Percentiles rank a stretch among this genome's conserved stretches.
Conservation (phyloP, 2,329 filamentous ascomycete species). For the Nectriaceae sp. region DNA sequence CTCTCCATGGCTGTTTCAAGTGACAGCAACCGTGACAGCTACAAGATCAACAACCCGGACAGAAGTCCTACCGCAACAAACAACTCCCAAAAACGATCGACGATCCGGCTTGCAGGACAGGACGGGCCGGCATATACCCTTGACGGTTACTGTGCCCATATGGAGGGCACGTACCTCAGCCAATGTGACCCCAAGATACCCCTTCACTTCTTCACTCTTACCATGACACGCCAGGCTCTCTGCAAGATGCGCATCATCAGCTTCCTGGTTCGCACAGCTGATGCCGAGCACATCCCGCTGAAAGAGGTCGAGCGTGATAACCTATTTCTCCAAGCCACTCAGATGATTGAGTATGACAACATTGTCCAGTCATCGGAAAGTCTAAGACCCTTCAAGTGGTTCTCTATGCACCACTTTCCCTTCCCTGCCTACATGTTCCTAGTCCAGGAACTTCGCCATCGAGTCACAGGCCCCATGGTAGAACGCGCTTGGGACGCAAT, state of each 20-base stretch:
- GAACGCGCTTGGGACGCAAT: slow-evolving; percentile 62
- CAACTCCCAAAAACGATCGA: slow-evolving; percentile 29
- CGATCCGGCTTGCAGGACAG: slow-evolving; percentile 51
- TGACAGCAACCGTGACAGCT: slow-evolving; percentile 43
- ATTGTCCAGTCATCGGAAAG: slow-evolving; percentile 52
- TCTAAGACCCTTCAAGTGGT: slow-evolving; percentile 58
- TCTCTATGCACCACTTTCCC: slow-evolving; percentile 60
- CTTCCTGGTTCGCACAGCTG: slow-evolving; percentile 53
- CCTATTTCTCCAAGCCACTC: slow-evolving; percentile 56
- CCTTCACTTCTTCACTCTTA: slow-evolving; percentile 58
- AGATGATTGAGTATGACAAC: slow-evolving; percentile 62
- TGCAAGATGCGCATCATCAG: slow-evolving; percentile 58
- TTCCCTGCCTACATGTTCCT: slow-evolving; percentile 64
- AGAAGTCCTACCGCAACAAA: slow-evolving; percentile 25
- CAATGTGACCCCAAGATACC: slow-evolving; percentile 61
- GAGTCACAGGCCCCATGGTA: slow-evolving; percentile 55
- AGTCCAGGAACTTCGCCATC: slow-evolving; percentile 54
- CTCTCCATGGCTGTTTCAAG: slow-evolving; percentile 56
- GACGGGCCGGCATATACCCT: slow-evolving; percentile 51
- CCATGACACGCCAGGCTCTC: slow-evolving; percentile 57
- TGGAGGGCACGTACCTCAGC: slow-evolving; percentile 57
- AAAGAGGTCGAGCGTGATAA: slow-evolving; percentile 51
- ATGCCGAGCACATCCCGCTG: slow-evolving; percentile 39
- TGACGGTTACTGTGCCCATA: slow-evolving; percentile 54
- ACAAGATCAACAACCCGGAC: slow-evolving; percentile 31